Percentiles rank a stretch among this genome's conserved stretches.
phyloP scores from a whole-genome alignment of 495 filamentous ascomycete species.

The Penicillium goetzii region DNA sequence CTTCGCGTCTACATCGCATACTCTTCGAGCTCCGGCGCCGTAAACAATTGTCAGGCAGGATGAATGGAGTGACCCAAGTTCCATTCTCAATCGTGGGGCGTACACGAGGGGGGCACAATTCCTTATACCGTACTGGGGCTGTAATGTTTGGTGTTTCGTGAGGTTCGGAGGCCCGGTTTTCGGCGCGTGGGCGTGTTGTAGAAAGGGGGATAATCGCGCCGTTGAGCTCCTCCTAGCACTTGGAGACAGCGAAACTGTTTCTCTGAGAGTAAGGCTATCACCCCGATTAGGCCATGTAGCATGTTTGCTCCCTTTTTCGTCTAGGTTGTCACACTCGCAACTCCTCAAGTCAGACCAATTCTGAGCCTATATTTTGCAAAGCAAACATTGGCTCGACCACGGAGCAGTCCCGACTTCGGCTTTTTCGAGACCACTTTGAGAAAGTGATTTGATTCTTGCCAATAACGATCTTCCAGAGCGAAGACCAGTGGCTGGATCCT shows the following conservation, averaged over 20 bases:
- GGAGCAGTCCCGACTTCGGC: no score
- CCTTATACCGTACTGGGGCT: conserved; percentile 7
- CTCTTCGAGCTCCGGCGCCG: not conserved
- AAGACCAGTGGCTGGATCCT: no score
- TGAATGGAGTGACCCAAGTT: conserved; percentile 2
- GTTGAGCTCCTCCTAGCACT: conserved; percentile 15
- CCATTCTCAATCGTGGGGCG: conserved; percentile 7
- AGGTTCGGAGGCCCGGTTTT: conserved; percentile 14
- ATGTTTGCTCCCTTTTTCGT: no score
- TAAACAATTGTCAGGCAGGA: conserved; percentile 11
- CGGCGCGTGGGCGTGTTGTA: conserved; percentile 6
- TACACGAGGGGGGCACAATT: conserved; percentile 7
- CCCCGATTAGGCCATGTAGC: no score
- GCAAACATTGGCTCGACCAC: no score
- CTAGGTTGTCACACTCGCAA: no score
- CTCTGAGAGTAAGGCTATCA: conserved; percentile 10
- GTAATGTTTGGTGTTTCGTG: conserved; percentile 10
- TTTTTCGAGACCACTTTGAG: no score
- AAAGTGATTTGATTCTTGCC: no score
- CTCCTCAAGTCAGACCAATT: no score
- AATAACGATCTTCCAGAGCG: no score
- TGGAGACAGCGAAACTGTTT: conserved; percentile 13
- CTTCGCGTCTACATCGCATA: no score
- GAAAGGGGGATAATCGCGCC: conserved; percentile 7
- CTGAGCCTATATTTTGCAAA: no score